Conservation (phyloP, 1,284 basidiomycete species). For the Cryptococcus sp. region DNA sequence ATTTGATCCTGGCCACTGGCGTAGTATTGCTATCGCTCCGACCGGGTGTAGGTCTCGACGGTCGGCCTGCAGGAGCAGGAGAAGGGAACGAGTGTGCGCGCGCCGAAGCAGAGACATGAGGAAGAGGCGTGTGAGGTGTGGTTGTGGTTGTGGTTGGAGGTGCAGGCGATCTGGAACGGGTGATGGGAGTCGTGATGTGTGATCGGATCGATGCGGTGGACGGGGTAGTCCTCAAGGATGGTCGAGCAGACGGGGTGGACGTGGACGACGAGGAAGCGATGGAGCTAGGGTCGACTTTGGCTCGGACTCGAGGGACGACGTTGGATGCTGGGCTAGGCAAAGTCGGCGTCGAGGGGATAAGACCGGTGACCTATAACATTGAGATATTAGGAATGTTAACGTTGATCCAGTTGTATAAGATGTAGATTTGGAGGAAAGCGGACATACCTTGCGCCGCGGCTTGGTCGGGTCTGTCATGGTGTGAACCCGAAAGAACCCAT, state of each 20-base stretch:
- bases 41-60: too few species aligned
- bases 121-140: not conserved
- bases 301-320: slow-evolving; percentile 3
- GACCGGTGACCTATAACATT: slow-evolving; percentile 11
- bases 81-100: not conserved
- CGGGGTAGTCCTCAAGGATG: slow-evolving; percentile 2
- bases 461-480: slow-evolving; percentile 14
- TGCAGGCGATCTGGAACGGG: slow-evolving; percentile 8
- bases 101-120: not conserved
- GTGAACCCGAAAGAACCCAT: not conserved
- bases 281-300: slow-evolving; percentile 7
- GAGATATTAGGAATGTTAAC: not conserved
- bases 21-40: slow-evolving; percentile 1
- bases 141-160: slow-evolving; percentile 3
- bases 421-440: not conserved
- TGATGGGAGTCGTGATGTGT: not conserved
- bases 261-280: slow-evolving; percentile 9
- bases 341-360: slow-evolving; percentile 6
- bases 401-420: not conserved
- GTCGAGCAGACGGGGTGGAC: not conserved
- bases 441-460: slow-evolving; percentile 15
- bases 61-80: too few species aligned
- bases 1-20: slow-evolving; percentile 11
- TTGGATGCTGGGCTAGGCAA: slow-evolving; percentile 1
- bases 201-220: slow-evolving; percentile 8